Evolutionary conservation across 2,329 filamentous ascomycete species (phyloP), one percentile per base, ranked within the genome.

Genomic region (Triangularia setosa): DNA sequence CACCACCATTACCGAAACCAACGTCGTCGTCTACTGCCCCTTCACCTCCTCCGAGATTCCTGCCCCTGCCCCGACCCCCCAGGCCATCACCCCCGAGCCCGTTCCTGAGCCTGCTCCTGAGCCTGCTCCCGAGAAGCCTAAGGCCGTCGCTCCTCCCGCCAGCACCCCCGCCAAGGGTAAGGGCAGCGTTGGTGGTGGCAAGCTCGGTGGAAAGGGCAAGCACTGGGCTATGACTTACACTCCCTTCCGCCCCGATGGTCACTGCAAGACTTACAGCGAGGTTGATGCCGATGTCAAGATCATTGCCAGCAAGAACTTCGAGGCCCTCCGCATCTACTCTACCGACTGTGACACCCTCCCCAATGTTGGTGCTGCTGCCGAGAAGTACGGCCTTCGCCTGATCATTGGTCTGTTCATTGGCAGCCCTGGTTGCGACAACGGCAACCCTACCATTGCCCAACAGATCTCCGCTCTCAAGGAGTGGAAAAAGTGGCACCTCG

Each of bases 401-500:
- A 94, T 97, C 77, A 80, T 96, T 66, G 94, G 94, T 77, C 84
- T 98, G 81, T 97, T 90, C 83, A 90, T 97, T 77, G 88, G 90
- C 79, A 80, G 79, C 69, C 81, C 85, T 64, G 82, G 83, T 73
- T 87, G 85, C 79, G 79, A 79, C 72, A 84, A 88, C 74, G 75
- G 75, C 70, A 80, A 80, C 73, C 80, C 84, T 64, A 86, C 84
- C 63, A 88, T 92, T 70, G 80, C 87, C 74, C 79, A 85, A 72
- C 93, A 98, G 84, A 84, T 97, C 66, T 79, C 83, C 30, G 85
- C 87, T 66, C 90, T 97, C 76, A 82, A 86, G 77, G 72, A 76
- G 65, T 97, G 92, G 87, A 85, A 79, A 67, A 79, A 90, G 77
- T 96, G 89, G 88, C 83, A 87, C 67, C 76, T 91, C 58, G 89